A percentile compares a stretch with the other conserved stretches of the same genome.
Evolutionary conservation across 1,284 basidiomycete genomes (phyloP).

Genomic region (Meripilus lineatus): DNA sequence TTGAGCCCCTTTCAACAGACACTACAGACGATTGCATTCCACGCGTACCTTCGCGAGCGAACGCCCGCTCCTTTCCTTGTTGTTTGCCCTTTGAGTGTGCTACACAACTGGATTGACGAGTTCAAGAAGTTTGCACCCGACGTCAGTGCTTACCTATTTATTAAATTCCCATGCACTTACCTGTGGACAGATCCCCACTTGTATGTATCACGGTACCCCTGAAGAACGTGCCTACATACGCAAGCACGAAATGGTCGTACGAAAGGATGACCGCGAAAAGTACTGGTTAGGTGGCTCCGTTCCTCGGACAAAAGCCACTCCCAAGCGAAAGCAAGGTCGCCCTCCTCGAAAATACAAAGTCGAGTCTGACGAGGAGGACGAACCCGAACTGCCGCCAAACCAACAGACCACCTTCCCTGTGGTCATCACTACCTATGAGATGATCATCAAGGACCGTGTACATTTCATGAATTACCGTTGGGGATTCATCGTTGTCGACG

Average conservation of each 20-base stretch:
- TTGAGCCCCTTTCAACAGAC: constrained; percentile 47
- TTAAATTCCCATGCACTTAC: neutral
- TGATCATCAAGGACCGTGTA: constrained; percentile 80
- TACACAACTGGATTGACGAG: constrained; percentile 91
- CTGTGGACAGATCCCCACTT: constrained; percentile 73
- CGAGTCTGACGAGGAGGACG: neutral
- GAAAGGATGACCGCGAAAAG: constrained; percentile 9
- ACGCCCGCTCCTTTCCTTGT: constrained; percentile 81
- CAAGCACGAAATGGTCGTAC: constrained; percentile 16
- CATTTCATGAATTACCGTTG: constrained; percentile 69
- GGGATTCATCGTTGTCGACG: constrained; percentile 96
- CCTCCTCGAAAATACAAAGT: neutral
- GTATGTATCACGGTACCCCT: constrained; percentile 87
- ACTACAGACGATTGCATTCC: constrained; percentile 89
- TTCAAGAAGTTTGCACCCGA: constrained; percentile 80
- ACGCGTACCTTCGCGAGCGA: constrained; percentile 81
- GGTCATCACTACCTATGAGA: constrained; percentile 91
- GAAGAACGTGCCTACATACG: constrained; percentile 75
- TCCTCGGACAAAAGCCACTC: neutral
- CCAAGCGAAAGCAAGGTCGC: neutral
- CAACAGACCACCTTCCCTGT: constrained; percentile 59
- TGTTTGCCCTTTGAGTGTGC: constrained; percentile 88
- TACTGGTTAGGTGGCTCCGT: constrained; percentile 10
- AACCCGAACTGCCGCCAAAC: constrained; percentile 19
- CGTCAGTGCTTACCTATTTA: constrained; percentile 37